These are phyloP conservation scores for Ilex paraguariensis DNA, from an alignment of 305 asterid species.

Conservation along the genomic window DNA sequence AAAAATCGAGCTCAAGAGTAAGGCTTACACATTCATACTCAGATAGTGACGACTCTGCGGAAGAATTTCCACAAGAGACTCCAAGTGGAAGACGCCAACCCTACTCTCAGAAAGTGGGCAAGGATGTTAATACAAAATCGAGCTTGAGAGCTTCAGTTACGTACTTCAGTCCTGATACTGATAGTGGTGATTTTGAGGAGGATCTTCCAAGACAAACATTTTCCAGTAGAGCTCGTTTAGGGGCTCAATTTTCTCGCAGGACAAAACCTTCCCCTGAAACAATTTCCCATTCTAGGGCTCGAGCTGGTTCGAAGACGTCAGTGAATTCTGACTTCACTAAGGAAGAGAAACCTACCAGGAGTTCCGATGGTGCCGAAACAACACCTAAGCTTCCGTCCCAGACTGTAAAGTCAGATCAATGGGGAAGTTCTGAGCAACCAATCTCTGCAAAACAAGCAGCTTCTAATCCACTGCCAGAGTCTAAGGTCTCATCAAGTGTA, in stretches of 20 bases:
- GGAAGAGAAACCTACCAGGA: slow-evolving; percentile 21
- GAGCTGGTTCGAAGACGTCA: slow-evolving; percentile 17
- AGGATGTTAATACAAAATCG: slow-evolving; percentile 26
- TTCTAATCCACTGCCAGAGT: slow-evolving; percentile 18
- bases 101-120: slow-evolving; percentile 13
- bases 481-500: slow-evolving; percentile 22
- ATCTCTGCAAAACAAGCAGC: slow-evolving; percentile 19
- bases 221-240: slow-evolving; percentile 29
- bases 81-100: slow-evolving; percentile 19
- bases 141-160: slow-evolving; percentile 31
- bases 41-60: slow-evolving; percentile 46
- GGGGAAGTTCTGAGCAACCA: slow-evolving; percentile 25
- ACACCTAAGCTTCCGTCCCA: slow-evolving; percentile 23
- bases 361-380: slow-evolving; percentile 16
- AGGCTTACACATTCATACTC: slow-evolving; percentile 19
- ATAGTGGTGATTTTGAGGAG: slow-evolving; percentile 48
- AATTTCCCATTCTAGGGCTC: slow-evolving; percentile 22
- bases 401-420: slow-evolving; percentile 24
- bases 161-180: slow-evolving; percentile 25
- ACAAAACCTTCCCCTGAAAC: slow-evolving; percentile 42
- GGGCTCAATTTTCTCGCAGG: slow-evolving; percentile 50
- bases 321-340: slow-evolving; percentile 24
- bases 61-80: slow-evolving; percentile 28
- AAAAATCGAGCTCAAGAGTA: slow-evolving; percentile 27
- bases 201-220: slow-evolving; percentile 31